phyloP scores from a whole-genome alignment of 1,284 basidiomycete species.

The Sporisorium reilianum region DNA sequence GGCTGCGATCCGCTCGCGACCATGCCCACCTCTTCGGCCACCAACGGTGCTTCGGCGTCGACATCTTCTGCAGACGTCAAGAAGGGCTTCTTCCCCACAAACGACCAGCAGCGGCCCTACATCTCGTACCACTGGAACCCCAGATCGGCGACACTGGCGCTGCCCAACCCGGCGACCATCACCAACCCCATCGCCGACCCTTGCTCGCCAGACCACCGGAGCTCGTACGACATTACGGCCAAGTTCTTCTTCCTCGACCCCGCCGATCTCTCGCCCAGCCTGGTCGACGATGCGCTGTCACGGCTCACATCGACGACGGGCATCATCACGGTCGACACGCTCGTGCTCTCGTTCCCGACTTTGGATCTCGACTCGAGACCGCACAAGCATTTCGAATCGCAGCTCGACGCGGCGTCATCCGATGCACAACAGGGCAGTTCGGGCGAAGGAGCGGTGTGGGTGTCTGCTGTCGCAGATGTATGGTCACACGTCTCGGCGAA shows the following conservation, averaged over 20 bases:
- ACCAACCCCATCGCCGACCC: slow-evolving; percentile 56
- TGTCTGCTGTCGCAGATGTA: slow-evolving; percentile 14
- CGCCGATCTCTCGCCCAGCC: slow-evolving; percentile 17
- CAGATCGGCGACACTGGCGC: slow-evolving; percentile 26
- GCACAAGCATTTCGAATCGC: slow-evolving; percentile 9
- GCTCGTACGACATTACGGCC: slow-evolving; percentile 61
- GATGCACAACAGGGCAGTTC: not conserved
- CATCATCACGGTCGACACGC: slow-evolving; percentile 58
- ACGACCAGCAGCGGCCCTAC: slow-evolving; percentile 48
- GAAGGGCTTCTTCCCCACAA: slow-evolving; percentile 52
- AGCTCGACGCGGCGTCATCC: slow-evolving; percentile 1
- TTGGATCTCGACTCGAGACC: slow-evolving; percentile 41
- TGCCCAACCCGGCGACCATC: slow-evolving; percentile 58
- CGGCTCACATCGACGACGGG: slow-evolving; percentile 55
- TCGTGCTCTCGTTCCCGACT: slow-evolving; percentile 53
- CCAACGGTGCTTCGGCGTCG: slow-evolving; percentile 2
- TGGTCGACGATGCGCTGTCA: slow-evolving; percentile 57
- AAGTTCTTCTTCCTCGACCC: slow-evolving; percentile 62
- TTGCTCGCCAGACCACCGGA: slow-evolving; percentile 50
- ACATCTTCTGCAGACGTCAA: slow-evolving; percentile 20
- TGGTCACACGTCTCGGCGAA: slow-evolving; percentile 52
- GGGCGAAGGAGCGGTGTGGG: slow-evolving; percentile 4
- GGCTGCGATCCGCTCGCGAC: slow-evolving; percentile 42
- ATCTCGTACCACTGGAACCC: slow-evolving; percentile 56
- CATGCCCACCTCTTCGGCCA: slow-evolving; percentile 27